Base-by-base conservation (phyloP, 768 basidiomycete species). In the Xerocomellus intermedius region DNA sequence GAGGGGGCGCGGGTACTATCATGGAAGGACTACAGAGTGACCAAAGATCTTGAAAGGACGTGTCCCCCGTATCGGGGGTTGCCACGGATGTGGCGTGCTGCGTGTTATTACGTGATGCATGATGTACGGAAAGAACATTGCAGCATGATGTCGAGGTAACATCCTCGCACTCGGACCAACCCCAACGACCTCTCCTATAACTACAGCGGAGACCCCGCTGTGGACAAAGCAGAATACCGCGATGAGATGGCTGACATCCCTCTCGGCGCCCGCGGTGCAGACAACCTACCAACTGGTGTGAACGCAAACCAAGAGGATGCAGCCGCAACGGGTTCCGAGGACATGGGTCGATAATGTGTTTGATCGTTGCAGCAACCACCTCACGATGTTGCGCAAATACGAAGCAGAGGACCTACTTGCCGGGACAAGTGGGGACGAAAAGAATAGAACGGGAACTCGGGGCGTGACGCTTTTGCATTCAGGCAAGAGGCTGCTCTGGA, bases 401-500 rank as follows among this genome's bases (percentile, higher is more conserved):
- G 63, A 70, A 42, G 61, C 64, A 19, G 49, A 68, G n/a, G 68
- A 66, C 8, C 39, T 66, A 7, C 35, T 65, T 36, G 42, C 48
- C 13, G 48, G 41, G 43, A 57, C 54, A 8, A 42, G 49, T 4
- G 48, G 57, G 10, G 60, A 57, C 1, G 61, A 64, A 44, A 51
- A 53, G n/a, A 57, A 59, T 41, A 61, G 56, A 33, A 44, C 42
- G 10, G 61, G 61, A 8, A 65, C 66, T n/a, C 67, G 66, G 24
- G 66, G 66, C 2, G 56, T 52, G 9, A 63, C 4, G 24, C 24
- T 4, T 24, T 24, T 3, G 24, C 63, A 10, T 64, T 47, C 59
- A 63, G 61, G 42, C 63, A 67, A 55, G 64, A 68, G 51, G 58
- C 55, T 45, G 64, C 54, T 8, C 4, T 67, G 13, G 70, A 67